These are phyloP conservation scores for Nemania sp. DNA, from an alignment of 2,329 filamentous ascomycete species.

Conservation along the genomic window DNA sequence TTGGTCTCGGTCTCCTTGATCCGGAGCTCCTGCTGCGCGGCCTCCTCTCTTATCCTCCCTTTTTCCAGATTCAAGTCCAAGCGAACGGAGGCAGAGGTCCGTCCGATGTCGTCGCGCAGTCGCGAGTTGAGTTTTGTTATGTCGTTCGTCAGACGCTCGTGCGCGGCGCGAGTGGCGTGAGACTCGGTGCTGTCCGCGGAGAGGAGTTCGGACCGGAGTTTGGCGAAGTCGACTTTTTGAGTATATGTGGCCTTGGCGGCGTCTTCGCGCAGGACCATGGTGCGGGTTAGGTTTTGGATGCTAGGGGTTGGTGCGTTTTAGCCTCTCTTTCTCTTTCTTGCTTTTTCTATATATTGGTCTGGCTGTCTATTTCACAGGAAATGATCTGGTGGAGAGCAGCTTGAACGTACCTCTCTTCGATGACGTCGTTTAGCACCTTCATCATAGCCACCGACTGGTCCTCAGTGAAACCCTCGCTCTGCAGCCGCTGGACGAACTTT, in stretches of 20 bases:
- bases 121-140: constrained; percentile 90
- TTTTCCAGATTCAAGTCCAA: constrained; percentile 96
- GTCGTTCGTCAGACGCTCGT: constrained; percentile 92
- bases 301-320: constrained; percentile 46
- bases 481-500: constrained; percentile 90
- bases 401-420: constrained; percentile 87
- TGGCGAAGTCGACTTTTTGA: constrained; percentile 97
- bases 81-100: constrained; percentile 90
- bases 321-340: background rate
- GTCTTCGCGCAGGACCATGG: constrained; percentile 97
- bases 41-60: constrained; percentile 93
- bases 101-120: constrained; percentile 88
- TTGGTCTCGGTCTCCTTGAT: constrained; percentile 98
- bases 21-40: constrained; percentile 94
- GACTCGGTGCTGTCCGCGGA: constrained; percentile 90
- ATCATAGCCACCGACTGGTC: constrained; percentile 98
- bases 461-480: constrained; percentile 92
- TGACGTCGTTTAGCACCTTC: constrained; percentile 94
- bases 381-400: background rate
- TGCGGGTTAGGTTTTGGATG: constrained; percentile 95
- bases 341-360: background rate
- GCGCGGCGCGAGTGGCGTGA: constrained; percentile 82
- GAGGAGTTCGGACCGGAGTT: constrained; percentile 90
- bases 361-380: background rate
- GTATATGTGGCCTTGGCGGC: constrained; percentile 78